These are phyloP conservation scores for Magnolia sinica DNA, from an alignment of 164 flowering plant species.

Conservation along the genomic window DNA sequence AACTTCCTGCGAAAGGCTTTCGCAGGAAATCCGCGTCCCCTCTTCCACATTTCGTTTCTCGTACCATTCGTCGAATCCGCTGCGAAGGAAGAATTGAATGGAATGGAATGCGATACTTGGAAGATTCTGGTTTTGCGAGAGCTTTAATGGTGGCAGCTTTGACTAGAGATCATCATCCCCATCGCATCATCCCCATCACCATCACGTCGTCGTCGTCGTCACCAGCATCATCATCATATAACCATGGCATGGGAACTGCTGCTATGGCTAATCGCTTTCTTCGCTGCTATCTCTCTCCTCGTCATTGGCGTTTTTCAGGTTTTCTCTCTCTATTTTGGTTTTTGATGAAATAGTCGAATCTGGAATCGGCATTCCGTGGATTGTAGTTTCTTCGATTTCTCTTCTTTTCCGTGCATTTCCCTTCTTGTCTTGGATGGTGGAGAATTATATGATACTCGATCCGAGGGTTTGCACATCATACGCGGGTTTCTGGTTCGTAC, in stretches of 20 bases:
- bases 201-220: neutral
- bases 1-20: too few species aligned
- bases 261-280: slow-evolving; percentile 28
- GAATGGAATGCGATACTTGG: too few species aligned
- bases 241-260: slow-evolving; percentile 32
- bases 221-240: neutral
- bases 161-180: too few species aligned
- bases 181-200: neutral
- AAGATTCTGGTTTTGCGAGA: too few species aligned
- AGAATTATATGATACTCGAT: neutral
- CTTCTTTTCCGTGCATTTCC: neutral
- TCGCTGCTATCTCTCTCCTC: slow-evolving; percentile 24
- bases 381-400: neutral
- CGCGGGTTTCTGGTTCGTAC: too few species aligned
- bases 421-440: neutral
- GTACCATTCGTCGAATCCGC: too few species aligned
- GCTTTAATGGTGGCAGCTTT: too few species aligned
- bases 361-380: neutral
- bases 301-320: slow-evolving; percentile 28
- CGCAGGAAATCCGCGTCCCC: too few species aligned
- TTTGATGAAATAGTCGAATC: too few species aligned
- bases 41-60: too few species aligned
- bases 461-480: too few species aligned
- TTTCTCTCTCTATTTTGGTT: neutral
- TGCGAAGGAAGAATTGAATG: too few species aligned